Percentiles rank a stretch among this genome's conserved stretches.
These are phyloP conservation scores for Sordariomycetes sp. DNA, from an alignment of 2,329 filamentous ascomycete species.

Conservation along the genomic window DNA sequence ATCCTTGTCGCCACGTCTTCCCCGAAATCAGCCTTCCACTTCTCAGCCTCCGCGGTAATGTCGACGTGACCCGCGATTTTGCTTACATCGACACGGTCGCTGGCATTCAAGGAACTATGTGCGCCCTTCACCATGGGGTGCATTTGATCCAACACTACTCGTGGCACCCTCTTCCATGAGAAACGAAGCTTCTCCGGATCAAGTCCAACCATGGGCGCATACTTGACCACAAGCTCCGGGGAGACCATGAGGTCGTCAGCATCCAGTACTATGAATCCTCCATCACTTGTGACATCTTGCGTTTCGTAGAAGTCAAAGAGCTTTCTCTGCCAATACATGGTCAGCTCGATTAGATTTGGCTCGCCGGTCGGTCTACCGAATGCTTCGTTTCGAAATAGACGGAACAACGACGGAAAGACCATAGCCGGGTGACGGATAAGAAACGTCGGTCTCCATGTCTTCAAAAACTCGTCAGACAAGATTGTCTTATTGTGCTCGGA, in stretches of 20 bases:
- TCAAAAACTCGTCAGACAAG: conserved; percentile 22
- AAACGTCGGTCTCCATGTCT: conserved; percentile 20
- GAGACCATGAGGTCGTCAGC: conserved; percentile 25
- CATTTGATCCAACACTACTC: conserved; percentile 1
- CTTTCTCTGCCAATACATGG: conserved; percentile 17
- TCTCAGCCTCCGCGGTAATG: conserved; percentile 4
- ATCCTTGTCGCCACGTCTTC: conserved; percentile 1
- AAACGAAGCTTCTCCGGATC: conserved; percentile 19
- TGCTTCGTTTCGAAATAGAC: conserved; percentile 6
- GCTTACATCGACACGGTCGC: conserved; percentile 1
- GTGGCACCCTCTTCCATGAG: conserved; percentile 14
- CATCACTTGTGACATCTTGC: too few relatives aligned
- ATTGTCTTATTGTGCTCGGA: conserved; percentile 19
- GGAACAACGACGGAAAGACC: conserved; percentile 24
- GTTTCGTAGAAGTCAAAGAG: conserved; percentile 24
- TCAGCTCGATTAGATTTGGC: conserved; percentile 11
- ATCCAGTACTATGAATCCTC: conserved; percentile 22
- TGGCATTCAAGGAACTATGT: conserved; percentile 3
- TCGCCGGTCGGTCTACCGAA: background rate
- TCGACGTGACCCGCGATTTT: conserved; percentile 6
- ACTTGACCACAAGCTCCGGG: conserved; percentile 15
- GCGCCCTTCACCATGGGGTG: background rate
- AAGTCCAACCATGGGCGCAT: conserved; percentile 18
- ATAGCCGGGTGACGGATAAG: conserved; percentile 27
- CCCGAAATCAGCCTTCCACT: conserved; percentile 7